A percentile compares a stretch with the other conserved stretches of the same genome.
phyloP scores from a whole-genome alignment of 352 stramenopile genomes.

The Albugo laibachii region DNA sequence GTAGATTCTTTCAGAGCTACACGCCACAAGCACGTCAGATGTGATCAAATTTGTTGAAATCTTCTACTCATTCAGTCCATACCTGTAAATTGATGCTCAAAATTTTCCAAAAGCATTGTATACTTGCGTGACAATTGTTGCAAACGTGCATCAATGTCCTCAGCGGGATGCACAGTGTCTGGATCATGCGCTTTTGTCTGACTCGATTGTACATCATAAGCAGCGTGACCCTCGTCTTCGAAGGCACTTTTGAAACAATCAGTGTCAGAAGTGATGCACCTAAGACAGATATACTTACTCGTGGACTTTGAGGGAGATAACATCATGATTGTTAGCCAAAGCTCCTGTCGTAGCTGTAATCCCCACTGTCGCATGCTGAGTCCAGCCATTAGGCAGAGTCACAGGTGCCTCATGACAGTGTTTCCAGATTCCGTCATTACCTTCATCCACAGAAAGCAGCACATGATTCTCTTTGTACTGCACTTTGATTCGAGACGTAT shows the following conservation, averaged over 20 bases:
- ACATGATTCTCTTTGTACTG: constrained; percentile 56
- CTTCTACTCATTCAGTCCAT: background rate
- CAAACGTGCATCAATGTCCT: constrained; percentile 6
- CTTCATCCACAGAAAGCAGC: constrained; percentile 46
- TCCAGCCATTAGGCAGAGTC: constrained; percentile 25
- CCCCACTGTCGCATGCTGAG: constrained; percentile 42
- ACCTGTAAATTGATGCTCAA: constrained; percentile 64
- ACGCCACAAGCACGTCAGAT: background rate
- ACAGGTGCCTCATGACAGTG: constrained; percentile 37
- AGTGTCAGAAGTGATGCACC: background rate
- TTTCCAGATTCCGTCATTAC: constrained; percentile 49
- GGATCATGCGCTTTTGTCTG: constrained; percentile 26
- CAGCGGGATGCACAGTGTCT: constrained; percentile 9
- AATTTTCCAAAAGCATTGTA: constrained; percentile 59
- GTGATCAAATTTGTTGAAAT: background rate
- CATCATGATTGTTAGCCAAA: constrained; percentile 72
- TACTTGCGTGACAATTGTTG: constrained; percentile 59
- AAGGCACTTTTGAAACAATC: background rate
- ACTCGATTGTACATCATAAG: constrained; percentile 40
- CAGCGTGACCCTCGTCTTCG: constrained; percentile 19
- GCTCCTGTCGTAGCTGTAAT: constrained; percentile 62
- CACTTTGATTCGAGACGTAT: constrained; percentile 64
- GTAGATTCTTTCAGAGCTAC: constrained; percentile 57
- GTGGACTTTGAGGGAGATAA: constrained; percentile 51
- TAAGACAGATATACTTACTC: constrained; percentile 26